A percentile compares a stretch with the other conserved stretches of the same genome.
These are phyloP conservation scores for Delphinella strobiligena DNA, from an alignment of 2,329 filamentous ascomycete genomes.

Conservation along the genomic window DNA sequence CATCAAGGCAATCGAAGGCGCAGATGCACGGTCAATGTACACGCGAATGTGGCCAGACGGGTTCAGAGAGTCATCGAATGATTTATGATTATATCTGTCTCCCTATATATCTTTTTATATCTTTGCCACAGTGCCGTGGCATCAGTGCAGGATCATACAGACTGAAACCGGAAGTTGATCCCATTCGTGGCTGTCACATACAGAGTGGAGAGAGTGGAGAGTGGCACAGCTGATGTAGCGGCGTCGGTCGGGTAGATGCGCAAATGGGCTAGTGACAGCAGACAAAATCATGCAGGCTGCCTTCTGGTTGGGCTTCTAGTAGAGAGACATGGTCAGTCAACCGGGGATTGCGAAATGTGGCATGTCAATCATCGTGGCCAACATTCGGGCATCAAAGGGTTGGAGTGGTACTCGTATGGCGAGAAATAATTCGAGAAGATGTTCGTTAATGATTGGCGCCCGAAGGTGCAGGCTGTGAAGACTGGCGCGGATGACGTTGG, in stretches of 20 bases:
- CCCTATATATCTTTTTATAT: background rate
- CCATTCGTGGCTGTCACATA: background rate
- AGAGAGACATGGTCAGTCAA: background rate
- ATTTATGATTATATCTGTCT: background rate
- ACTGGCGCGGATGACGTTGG: background rate
- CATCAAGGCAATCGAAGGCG: too few species aligned
- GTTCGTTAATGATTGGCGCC: background rate
- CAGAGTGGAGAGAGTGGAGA: background rate
- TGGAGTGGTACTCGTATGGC: background rate
- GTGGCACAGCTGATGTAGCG: background rate
- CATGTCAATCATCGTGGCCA: background rate
- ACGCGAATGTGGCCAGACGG: background rate
- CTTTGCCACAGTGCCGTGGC: too few species aligned
- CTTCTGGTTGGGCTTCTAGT: background rate
- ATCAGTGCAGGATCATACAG: background rate
- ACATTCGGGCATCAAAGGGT: background rate
- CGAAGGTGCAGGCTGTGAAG: background rate
- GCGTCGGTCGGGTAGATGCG: background rate
- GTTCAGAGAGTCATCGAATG: background rate
- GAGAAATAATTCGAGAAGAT: background rate
- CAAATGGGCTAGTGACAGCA: too few species aligned
- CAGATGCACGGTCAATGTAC: background rate
- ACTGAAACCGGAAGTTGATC: background rate
- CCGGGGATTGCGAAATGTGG: background rate
- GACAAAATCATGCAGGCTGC: background rate